phyloP scores from a whole-genome alignment of 208 protist species.

The Acanthamoeba royreba region DNA sequence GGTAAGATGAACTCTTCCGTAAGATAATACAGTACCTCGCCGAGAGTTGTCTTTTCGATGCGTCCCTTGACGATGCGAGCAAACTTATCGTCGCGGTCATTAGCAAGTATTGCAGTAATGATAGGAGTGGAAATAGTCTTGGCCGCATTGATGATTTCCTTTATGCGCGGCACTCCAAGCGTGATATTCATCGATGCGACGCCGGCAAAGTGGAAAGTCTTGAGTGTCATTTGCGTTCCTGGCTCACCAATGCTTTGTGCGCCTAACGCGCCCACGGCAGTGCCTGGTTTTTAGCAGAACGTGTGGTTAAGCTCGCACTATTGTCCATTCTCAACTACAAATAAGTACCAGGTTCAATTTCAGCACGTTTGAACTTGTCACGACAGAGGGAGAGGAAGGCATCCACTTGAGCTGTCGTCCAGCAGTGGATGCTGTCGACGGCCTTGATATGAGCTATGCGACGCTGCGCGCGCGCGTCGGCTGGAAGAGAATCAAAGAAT shows the following conservation, averaged over 20 bases:
- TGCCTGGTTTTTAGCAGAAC: constrained; percentile 94
- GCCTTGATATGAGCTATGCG: too few relatives aligned
- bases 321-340: too few relatives aligned
- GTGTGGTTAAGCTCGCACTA: too few relatives aligned
- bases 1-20: too few relatives aligned
- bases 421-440: too few relatives aligned
- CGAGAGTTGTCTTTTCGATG: constrained; percentile 90
- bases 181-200: constrained; percentile 98
- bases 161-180: constrained; percentile 88
- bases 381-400: too few relatives aligned
- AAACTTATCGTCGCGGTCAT: constrained; percentile 52
- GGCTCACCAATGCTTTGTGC: constrained; percentile 99
- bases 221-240: constrained; percentile 99
- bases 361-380: too few relatives aligned
- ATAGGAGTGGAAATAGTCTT: constrained; percentile 98
- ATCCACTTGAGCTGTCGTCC: too few relatives aligned
- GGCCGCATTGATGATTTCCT: constrained; percentile 99
- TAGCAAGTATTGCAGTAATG: constrained; percentile 90
- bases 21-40: too few relatives aligned
- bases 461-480: too few relatives aligned
- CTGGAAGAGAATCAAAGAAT: too few relatives aligned
- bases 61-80: constrained; percentile 91
- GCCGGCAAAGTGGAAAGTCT: constrained; percentile 99
- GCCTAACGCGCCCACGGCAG: constrained; percentile 97
- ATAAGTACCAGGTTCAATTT: too few relatives aligned